These are phyloP conservation scores for Chaetomium strumarium DNA, from an alignment of 2,329 filamentous ascomycete genomes.

Conservation along the genomic window DNA sequence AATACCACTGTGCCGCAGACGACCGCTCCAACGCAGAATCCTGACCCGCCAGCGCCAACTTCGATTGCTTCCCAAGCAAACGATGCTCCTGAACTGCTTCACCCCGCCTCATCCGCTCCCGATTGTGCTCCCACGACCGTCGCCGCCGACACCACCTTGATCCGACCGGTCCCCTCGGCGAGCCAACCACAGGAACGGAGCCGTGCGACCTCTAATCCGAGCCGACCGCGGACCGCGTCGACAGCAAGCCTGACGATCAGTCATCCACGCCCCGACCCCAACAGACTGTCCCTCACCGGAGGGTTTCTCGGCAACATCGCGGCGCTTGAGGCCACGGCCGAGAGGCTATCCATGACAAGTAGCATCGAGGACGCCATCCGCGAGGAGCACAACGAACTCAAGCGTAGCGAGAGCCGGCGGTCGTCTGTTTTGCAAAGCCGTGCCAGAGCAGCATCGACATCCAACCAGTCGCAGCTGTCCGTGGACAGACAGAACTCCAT, in stretches of 20 bases:
- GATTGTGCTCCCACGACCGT: conserved; percentile 3
- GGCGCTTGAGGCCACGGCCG: conserved; percentile 68
- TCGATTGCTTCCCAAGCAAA: not conserved
- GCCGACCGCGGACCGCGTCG: conserved; percentile 39
- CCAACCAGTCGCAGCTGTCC: conserved; percentile 23
- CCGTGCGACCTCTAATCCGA: conserved; percentile 16
- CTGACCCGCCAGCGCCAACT: conserved; percentile 6
- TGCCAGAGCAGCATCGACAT: conserved; percentile 31
- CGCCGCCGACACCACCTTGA: conserved; percentile 13
- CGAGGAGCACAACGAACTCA: conserved; percentile 64
- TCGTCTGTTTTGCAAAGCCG: conserved; percentile 50
- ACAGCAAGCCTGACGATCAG: conserved; percentile 41
- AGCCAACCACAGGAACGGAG: conserved; percentile 13
- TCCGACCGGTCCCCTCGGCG: conserved; percentile 19
- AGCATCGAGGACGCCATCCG: conserved; percentile 75
- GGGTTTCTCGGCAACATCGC: conserved; percentile 63
- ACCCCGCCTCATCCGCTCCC: not conserved
- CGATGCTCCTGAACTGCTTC: not conserved
- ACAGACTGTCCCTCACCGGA: conserved; percentile 54
- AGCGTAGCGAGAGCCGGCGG: conserved; percentile 60
- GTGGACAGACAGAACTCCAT: conserved; percentile 48
- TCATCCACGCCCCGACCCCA: conserved; percentile 58
- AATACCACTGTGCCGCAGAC: conserved; percentile 10
- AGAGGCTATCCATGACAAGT: conserved; percentile 66
- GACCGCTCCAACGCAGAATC: conserved; percentile 8